A percentile compares a stretch with the other conserved stretches of the same genome.
Evolutionary conservation across 768 basidiomycete species (phyloP).

Genomic region (Paxillus involutus): DNA sequence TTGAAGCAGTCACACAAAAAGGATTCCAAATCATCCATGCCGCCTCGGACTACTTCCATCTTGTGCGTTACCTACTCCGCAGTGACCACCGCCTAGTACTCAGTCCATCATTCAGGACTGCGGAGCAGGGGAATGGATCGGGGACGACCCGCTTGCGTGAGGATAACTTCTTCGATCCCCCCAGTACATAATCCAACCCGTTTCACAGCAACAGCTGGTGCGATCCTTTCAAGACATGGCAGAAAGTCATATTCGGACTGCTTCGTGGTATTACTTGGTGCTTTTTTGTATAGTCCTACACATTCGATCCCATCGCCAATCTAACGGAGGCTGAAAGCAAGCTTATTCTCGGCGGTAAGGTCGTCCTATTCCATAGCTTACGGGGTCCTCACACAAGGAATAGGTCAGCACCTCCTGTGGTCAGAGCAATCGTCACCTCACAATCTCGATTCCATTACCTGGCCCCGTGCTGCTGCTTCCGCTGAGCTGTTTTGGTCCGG

Average conservation of each 20-base stretch:
- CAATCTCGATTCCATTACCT: slow-evolving; percentile 66
- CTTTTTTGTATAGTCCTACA: slow-evolving; percentile 47
- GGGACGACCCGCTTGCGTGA: slow-evolving; percentile 44
- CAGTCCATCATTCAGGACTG: slow-evolving; percentile 45
- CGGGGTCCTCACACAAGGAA: background rate
- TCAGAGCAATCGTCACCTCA: slow-evolving; percentile 69
- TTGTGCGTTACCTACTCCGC: slow-evolving; percentile 25
- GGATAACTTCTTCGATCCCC: slow-evolving; percentile 4
- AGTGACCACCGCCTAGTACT: background rate
- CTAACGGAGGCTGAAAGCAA: slow-evolving; percentile 44
- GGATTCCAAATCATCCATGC: slow-evolving; percentile 67
- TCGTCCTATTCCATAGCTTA: background rate
- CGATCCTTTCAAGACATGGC: slow-evolving; percentile 81
- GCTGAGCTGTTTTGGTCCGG: slow-evolving; percentile 83
- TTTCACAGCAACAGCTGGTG: slow-evolving; percentile 62
- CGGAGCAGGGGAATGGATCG: slow-evolving; percentile 72
- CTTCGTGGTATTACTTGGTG: slow-evolving; percentile 10
- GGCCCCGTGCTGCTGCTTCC: slow-evolving; percentile 71
- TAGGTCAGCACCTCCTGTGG: slow-evolving; percentile 71
- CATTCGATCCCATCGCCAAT: slow-evolving; percentile 69
- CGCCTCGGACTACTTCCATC: slow-evolving; percentile 76
- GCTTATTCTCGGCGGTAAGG: slow-evolving; percentile 68
- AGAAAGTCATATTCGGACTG: slow-evolving; percentile 42
- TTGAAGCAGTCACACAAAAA: slow-evolving; percentile 55
- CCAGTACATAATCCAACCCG: background rate